Conservation (phyloP, 2,329 filamentous ascomycete species). For the Trichophyton rubrum region DNA sequence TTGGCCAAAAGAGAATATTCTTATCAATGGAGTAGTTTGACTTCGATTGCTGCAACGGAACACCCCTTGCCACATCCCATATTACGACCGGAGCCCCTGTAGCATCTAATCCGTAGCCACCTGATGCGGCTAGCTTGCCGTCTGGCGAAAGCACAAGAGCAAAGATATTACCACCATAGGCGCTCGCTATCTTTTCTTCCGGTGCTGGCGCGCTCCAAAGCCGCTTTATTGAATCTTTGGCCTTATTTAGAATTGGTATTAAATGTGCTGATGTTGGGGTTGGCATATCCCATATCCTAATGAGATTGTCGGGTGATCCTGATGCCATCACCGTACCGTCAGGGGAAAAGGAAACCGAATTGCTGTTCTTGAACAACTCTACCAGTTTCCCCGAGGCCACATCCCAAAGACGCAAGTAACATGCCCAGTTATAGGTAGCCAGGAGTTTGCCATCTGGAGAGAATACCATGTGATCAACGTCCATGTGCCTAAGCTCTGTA, state of each 20-base stretch:
- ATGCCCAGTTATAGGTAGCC: neutral
- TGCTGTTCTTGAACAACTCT: neutral
- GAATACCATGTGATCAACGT: neutral
- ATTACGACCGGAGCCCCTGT: neutral
- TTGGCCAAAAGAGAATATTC: neutral
- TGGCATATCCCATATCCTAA: neutral
- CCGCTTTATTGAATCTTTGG: neutral
- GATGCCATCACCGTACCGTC: neutral
- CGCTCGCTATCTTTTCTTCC: neutral
- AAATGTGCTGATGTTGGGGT: neutral
- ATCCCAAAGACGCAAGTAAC: neutral
- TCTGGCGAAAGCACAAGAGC: conserved; percentile 1
- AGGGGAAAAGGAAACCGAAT: conserved; percentile 1
- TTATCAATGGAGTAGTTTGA: neutral
- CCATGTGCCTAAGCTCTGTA: neutral
- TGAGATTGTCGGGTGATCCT: neutral
- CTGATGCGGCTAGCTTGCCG: neutral
- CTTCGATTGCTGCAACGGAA: neutral
- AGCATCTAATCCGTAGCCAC: neutral
- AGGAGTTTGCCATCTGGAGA: neutral
- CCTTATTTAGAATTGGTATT: no score
- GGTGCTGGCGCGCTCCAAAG: neutral
- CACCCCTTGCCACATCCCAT: neutral
- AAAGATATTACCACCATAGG: no score
- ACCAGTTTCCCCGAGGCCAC: neutral